Conservation (phyloP, 805 yeast species). For the Kodamaea hsintzibuensis region DNA sequence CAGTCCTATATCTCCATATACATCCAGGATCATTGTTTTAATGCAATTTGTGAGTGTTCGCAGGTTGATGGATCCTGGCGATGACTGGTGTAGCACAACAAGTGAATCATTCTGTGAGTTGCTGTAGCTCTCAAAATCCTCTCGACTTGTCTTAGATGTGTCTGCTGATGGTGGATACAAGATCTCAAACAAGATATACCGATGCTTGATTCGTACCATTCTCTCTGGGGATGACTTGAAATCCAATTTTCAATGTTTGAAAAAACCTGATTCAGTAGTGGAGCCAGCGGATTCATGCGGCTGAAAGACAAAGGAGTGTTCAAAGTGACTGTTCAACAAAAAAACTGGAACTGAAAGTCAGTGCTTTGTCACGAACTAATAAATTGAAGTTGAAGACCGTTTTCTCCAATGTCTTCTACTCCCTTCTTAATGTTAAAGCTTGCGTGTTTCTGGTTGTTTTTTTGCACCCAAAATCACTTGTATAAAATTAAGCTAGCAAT, state of each 20-base stretch:
- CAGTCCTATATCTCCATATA: conserved; percentile 78
- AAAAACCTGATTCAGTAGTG: not conserved
- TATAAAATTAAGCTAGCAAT: no score
- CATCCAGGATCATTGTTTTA: conserved; percentile 54
- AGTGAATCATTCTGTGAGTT: conserved; percentile 38
- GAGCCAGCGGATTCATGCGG: not conserved
- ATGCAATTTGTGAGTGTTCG: conserved; percentile 54
- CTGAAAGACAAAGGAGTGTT: no score
- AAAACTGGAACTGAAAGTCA: no score
- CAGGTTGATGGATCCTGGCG: conserved; percentile 49
- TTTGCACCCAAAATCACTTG: not conserved
- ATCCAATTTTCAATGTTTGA: not conserved
- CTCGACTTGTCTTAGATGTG: conserved; percentile 13
- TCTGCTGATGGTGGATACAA: conserved; percentile 54
- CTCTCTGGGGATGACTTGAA: not conserved
- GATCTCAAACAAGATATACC: conserved; percentile 82
- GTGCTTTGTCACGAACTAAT: no score
- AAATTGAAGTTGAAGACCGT: not conserved
- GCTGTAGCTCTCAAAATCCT: conserved; percentile 23
- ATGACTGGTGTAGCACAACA: conserved; percentile 50
- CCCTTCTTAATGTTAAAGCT: conserved; percentile 1
- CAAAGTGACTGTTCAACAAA: no score
- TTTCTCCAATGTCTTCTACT: not conserved
- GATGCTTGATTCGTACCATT: conserved; percentile 87
- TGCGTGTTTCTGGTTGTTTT: no score